phyloP scores from a whole-genome alignment of 176 grass and related monocot genomes.

The Triticum turgidum region DNA sequence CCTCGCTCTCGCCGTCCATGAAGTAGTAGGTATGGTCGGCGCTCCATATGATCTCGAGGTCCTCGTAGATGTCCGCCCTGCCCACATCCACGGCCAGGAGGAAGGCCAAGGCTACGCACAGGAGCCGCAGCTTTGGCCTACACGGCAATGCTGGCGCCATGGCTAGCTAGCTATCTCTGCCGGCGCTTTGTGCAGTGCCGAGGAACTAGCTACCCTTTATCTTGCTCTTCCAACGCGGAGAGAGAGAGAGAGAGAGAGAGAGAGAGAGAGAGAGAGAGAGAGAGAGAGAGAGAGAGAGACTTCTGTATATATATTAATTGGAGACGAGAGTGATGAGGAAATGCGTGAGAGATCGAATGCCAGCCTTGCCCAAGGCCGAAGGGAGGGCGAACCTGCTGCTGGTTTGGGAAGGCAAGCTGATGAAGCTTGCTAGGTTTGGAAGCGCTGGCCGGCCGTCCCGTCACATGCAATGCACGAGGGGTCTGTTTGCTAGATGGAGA shows the following conservation, averaged over 20 bases:
- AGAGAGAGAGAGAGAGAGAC: not conserved
- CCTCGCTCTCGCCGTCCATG: slow-evolving; percentile 27
- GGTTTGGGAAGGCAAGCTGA: not conserved
- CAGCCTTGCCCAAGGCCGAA: not conserved
- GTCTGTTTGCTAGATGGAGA: not conserved
- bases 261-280: too few species aligned
- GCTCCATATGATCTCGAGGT: slow-evolving; percentile 29
- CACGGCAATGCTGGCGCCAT: not conserved
- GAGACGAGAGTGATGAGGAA: slow-evolving; percentile 27
- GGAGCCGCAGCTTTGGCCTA: not conserved
- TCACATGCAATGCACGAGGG: slow-evolving; percentile 21
- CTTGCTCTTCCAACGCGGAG: too few species aligned
- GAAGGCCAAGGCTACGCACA: not conserved
- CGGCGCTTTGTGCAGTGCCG: not conserved
- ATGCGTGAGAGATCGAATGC: not conserved
- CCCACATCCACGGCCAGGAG: not conserved
- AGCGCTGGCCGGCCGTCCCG: not conserved
- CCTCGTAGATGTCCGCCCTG: not conserved
- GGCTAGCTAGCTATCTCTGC: not conserved
- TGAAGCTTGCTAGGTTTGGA: not conserved
- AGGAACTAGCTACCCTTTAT: not conserved
- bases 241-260: too few species aligned
- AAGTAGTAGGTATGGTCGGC: slow-evolving; percentile 33
- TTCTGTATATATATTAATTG: slow-evolving; percentile 16
- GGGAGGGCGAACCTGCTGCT: not conserved